Base-by-base conservation (phyloP, 345 rosid species). In the Mallotus nudiflorus region DNA sequence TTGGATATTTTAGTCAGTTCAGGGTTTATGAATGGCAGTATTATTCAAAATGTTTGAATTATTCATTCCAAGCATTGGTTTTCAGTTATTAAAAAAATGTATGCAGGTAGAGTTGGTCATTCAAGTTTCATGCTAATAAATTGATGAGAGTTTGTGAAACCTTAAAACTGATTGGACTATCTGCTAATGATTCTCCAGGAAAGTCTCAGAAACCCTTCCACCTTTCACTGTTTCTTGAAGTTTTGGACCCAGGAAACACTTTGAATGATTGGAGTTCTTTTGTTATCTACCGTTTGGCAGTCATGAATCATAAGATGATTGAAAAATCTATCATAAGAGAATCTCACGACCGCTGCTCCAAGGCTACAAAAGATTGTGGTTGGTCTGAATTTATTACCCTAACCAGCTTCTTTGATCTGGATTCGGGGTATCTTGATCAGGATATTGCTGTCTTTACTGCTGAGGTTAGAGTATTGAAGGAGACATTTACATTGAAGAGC, bases 321-420 rank as follows among this genome's bases (percentile, higher is more conserved):
- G 68, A 71, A 11, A 62, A 62, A 19, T 61, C 68, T 53, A 20
- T 72, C 5, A 24, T 7, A 7, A 55, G 45, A 56, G 65, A 54
- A 72, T 65, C 76, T 54, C 65, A 65, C 25, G 31, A 46, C 25
- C 70, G 57, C 2, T 72, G 33, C 65, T 72, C 75, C 20, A 71
- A 71, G 52, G 75, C 75, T 11, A 31, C 75, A 24, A 51, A 24
- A n/a, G 68, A 51, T 7, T 71, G 68, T 62, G 75, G 75, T 4
- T 71, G 75, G 68, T 19, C 33, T 51, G 75, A 62, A 37, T 71
- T 71, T 53, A 31, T 71, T 28, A 51, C 68, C 19, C 75, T 71
- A 15, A 35, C 75, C 24, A 62, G 54, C 54, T 51, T 71, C 28
- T 71, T 71, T 72, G 70, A 64, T 49, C 76, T 45, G 27, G 70